Evolutionary conservation across 2,329 filamentous ascomycete species (phyloP).

Genomic region (Botrytis porri): DNA sequence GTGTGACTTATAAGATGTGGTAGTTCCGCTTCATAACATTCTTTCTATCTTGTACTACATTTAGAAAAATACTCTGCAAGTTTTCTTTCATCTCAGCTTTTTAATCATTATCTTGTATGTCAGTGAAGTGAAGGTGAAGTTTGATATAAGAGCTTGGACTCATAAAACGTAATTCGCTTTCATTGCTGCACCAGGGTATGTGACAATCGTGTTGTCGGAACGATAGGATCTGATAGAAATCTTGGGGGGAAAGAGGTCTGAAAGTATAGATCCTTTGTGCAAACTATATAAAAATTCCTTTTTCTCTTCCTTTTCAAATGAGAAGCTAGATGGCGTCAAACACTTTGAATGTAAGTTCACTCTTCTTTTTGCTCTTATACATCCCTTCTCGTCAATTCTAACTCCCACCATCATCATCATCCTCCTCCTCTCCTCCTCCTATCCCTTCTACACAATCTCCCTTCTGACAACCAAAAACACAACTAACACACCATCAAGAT

Average conservation of each 20-base stretch:
- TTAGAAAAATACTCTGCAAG: not conserved
- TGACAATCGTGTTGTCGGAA: not conserved
- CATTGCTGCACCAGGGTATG: not conserved
- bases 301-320: not conserved
- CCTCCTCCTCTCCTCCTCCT: too few relatives aligned
- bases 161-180: not conserved
- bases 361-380: not conserved
- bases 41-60: not conserved
- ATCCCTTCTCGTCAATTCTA: not conserved
- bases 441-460: not conserved
- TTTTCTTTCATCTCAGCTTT: not conserved
- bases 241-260: not conserved
- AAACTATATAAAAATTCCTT: not conserved
- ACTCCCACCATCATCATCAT: fast-evolving
- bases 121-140: not conserved
- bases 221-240: not conserved
- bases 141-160: not conserved
- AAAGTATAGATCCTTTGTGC: not conserved
- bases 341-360: not conserved
- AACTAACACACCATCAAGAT: slow-evolving; percentile 2
- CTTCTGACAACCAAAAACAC: not conserved
- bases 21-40: not conserved
- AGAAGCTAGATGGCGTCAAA: not conserved
- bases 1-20: not conserved
- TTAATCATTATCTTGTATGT: not conserved